These are phyloP conservation scores for Furculomyces boomerangus DNA, from an alignment of 371 early-diverging fungal species.

Conservation along the genomic window DNA sequence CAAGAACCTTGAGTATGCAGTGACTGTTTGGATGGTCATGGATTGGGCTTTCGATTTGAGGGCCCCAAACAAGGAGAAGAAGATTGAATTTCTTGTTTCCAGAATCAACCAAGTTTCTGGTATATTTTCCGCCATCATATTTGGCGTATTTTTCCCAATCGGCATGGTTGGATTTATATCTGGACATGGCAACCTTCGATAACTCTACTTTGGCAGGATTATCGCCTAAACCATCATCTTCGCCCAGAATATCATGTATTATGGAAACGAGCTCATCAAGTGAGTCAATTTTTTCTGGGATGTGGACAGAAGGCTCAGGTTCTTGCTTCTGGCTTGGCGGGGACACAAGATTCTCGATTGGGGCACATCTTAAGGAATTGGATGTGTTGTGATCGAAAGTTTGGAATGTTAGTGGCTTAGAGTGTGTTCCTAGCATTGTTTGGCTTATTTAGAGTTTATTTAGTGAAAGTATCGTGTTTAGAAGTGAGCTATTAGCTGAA, in stretches of 20 bases:
- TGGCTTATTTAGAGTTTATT: no score
- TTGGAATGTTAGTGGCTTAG: no score
- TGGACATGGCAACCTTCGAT: background rate
- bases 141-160: constrained; percentile 67
- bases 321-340: no score
- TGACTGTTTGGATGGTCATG: constrained; percentile 88
- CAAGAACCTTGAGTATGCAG: constrained; percentile 84
- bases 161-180: background rate
- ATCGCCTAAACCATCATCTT: constrained; percentile 1
- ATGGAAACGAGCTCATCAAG: constrained; percentile 4
- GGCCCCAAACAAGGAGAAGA: constrained; percentile 79
- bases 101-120: constrained; percentile 74
- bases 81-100: constrained; percentile 90
- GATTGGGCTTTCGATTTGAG: constrained; percentile 62
- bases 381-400: no score
- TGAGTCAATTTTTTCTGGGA: no score
- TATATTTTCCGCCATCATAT: constrained; percentile 60
- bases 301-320: no score
- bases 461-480: no score
- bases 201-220: background rate
- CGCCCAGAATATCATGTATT: constrained; percentile 2
- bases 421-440: no score
- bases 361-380: no score
- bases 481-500: no score
- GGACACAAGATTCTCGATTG: no score